Evolutionary conservation across 345 rosid species (phyloP).

Genomic region (Populus ilicifolia): DNA sequence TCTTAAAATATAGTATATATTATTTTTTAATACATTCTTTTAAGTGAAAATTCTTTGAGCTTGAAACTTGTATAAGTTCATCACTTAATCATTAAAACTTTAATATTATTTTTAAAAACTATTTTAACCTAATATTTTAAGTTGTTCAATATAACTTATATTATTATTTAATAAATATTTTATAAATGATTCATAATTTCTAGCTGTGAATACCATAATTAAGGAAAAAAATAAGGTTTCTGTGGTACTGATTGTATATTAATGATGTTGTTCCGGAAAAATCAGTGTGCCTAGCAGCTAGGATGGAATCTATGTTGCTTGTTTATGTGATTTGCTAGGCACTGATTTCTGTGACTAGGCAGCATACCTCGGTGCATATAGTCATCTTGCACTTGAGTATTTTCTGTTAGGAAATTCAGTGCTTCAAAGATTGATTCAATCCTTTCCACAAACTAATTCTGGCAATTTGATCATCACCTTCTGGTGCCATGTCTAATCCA

Average conservation of each 20-base stretch:
- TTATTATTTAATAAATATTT: no score
- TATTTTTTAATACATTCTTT: no score
- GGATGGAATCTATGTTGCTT: background rate
- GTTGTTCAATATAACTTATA: accelerated
- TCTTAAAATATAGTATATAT: no score
- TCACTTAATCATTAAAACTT: accelerated
- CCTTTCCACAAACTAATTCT: background rate
- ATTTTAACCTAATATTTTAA: no score
- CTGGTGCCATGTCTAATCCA: background rate
- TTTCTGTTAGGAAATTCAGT: background rate
- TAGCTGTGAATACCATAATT: background rate
- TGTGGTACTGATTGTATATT: background rate
- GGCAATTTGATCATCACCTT: background rate
- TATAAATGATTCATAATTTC: no score
- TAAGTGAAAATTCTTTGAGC: no score
- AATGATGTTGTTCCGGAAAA: background rate
- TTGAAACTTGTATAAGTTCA: no score
- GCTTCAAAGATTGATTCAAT: background rate
- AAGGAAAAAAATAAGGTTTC: background rate
- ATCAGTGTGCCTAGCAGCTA: background rate
- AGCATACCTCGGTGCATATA: background rate
- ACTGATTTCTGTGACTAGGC: background rate
- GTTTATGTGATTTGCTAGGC: background rate
- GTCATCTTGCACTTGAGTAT: background rate
- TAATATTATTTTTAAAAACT: no score